Base-by-base conservation (phyloP, 805 yeast genomes). In the Cyberlindnera mycetangii region DNA sequence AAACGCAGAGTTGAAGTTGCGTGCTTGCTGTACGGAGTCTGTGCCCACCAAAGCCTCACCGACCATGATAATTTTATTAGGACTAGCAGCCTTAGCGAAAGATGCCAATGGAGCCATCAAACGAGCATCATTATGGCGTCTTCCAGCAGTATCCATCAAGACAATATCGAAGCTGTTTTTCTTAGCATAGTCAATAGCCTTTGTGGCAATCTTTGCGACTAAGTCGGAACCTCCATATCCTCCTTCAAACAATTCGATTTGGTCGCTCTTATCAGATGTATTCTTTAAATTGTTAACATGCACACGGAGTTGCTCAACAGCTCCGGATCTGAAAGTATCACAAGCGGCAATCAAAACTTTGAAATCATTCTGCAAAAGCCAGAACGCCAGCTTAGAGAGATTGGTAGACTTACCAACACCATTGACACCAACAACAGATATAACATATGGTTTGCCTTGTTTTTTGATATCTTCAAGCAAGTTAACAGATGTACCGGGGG, bases 381-480 rank as follows among this genome's bases (percentile, higher is more conserved):
- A 92, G 64, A 87, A 92, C 2, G 97, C 98, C 41, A 92, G 69
- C 65, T 92, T 92, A 20, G 98, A 93, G 49, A 92, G 70, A 59
- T 92, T 93, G 2, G 99, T 92, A 0, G 98, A 92, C 65, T 92
- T 92, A 12, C 99, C 99, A 32, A 92, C 99, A 36, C 99, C 99
- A 64, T 92, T 92, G 17, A 92, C 99, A 33, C 99, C 99, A 20
- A 92, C 98, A 18, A 92, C 92, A 1, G 97, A 89, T 45, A 92
- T 88, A n/a, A 92, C 97, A 54, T 88, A 92, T 2, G 99, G 97
- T 15, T 55, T 59, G 4, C 49, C 31, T 7, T 62, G 58, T n/a
- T 34, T 45, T 39, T 41, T 55, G 42, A 93, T 86, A 56, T 89
- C 95, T 53, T 87, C 85, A 28, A 92, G 72, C 47, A 92, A 67